Base-by-base conservation (phyloP, 768 basidiomycete species). In the Termitomyces sp. region DNA sequence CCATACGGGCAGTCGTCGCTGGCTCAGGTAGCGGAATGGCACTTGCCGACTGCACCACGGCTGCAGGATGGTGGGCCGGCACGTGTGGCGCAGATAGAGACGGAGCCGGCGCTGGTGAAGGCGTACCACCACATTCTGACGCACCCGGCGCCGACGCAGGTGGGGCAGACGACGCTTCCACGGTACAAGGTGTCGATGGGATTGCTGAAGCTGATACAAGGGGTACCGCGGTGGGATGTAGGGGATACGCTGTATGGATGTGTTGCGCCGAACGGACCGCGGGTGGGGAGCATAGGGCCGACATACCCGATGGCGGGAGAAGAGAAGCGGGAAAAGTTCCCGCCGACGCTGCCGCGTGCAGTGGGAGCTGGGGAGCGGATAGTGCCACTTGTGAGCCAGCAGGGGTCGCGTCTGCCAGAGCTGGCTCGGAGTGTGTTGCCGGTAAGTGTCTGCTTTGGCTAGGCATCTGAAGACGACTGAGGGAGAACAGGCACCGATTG, bases 121-220 rank as follows among this genome's bases (percentile, higher is more conserved):
- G 89, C 87, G 6, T 91, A 89, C 66, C 91, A 89, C 62, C 86
- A 91, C 63, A 86, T 91, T 60, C 79, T 91, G 52, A 90, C 86
- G 0, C 84, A 91, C 63, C 86, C 87, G 1, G 81, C 86, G 0
- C 74, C 83, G 0, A 68, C 78, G 0, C 72, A 75, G 54, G 73
- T 77, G 0, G 75, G 75, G 6, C 68, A 81, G 11, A 72, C 83
- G 3, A 89, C 83, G 55, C 84, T 85, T 33, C 73, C 83, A 5
- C 81, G 87, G 46, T 89, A 92, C 72, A 85, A 84, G 66, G 85
- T 91, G n/a, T 85, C 88, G 4, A 84, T 91, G 81, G 78, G 86
- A 0, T 73, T 92, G 9, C 77, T 91, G 37, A 68, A 76, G 0
- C 81, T 86, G 54, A 74, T 81, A 3, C 83, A 89, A 68, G 69